Evolutionary conservation across 768 basidiomycete genomes (phyloP).

Genomic region (Crepidotus variabilis): DNA sequence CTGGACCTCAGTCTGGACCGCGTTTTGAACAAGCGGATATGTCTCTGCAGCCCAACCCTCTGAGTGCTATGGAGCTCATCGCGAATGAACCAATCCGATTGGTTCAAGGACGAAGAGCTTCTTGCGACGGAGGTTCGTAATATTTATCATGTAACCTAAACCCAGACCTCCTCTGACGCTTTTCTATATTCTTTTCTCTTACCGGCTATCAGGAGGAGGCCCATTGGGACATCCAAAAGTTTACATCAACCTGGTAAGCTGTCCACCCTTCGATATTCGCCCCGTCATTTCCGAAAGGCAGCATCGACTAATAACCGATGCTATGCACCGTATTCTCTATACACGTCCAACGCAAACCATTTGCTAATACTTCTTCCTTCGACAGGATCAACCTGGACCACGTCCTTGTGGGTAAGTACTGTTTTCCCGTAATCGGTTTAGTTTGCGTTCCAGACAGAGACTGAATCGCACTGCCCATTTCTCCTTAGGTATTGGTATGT

Average conservation of each 20-base stretch:
- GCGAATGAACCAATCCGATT: slow-evolving; percentile 80
- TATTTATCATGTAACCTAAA: background rate
- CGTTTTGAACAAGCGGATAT: slow-evolving; percentile 92
- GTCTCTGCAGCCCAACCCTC: slow-evolving; percentile 84
- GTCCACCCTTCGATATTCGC: background rate
- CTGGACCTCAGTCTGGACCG: slow-evolving; percentile 54
- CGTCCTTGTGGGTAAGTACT: slow-evolving; percentile 82
- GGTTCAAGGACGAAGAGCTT: slow-evolving; percentile 78
- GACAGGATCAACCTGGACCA: slow-evolving; percentile 83
- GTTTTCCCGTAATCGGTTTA: slow-evolving; percentile 4
- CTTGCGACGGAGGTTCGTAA: slow-evolving; percentile 91
- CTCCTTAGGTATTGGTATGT: slow-evolving; percentile 44
- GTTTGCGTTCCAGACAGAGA: slow-evolving; percentile 5
- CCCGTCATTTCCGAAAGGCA: background rate
- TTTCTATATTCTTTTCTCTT: slow-evolving; percentile 2
- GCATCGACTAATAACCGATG: background rate
- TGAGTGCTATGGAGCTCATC: slow-evolving; percentile 90
- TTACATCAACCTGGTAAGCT: slow-evolving; percentile 87
- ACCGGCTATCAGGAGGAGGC: slow-evolving; percentile 67
- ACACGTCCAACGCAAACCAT: background rate
- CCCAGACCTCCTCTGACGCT: slow-evolving; percentile 1
- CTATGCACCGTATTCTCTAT: background rate
- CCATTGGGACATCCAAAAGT: slow-evolving; percentile 96
- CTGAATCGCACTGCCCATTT: slow-evolving; percentile 10
- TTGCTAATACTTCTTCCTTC: slow-evolving; percentile 12